A percentile compares a stretch with the other conserved stretches of the same genome.
Evolutionary conservation across 768 basidiomycete species (phyloP).

Genomic region (Rhodosporidiobolus odoratus): DNA sequence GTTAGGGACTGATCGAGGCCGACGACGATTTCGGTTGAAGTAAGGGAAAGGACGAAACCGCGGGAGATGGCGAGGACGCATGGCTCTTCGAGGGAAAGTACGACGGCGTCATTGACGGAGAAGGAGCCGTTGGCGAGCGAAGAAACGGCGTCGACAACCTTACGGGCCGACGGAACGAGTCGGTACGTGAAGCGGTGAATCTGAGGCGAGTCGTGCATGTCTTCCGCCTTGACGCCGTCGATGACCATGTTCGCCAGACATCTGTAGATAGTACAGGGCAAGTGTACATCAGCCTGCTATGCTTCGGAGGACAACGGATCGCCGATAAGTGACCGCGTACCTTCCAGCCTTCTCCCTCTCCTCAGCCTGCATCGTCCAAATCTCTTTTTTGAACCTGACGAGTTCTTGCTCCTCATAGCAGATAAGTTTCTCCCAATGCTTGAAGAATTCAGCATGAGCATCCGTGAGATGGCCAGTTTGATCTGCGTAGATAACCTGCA

Average conservation of each 20-base stretch:
- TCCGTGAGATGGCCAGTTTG: conserved; percentile 76
- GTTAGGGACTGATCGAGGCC: conserved; percentile 66
- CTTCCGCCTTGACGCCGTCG: conserved; percentile 34
- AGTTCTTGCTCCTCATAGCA: conserved; percentile 82
- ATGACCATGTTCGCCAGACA: conserved; percentile 79
- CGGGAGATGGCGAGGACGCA: conserved; percentile 73
- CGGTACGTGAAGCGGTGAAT: conserved; percentile 76
- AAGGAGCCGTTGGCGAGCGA: conserved; percentile 73
- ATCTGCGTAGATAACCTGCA: conserved; percentile 60
- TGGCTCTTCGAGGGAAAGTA: conserved; percentile 73
- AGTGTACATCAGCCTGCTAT: not conserved
- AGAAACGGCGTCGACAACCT: conserved; percentile 37
- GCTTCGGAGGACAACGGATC: not conserved
- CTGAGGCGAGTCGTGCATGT: conserved; percentile 40
- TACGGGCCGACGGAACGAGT: conserved; percentile 49
- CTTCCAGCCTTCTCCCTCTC: conserved; percentile 76
- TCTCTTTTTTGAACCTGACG: conserved; percentile 74
- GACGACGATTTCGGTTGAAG: conserved; percentile 60
- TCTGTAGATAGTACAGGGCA: too few species aligned
- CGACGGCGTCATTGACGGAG: conserved; percentile 71
- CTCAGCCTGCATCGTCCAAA: conserved; percentile 82
- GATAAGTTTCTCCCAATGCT: conserved; percentile 80
- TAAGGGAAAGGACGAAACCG: conserved; percentile 74
- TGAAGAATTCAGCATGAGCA: conserved; percentile 69
- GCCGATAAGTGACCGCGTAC: conserved; percentile 34